These are phyloP conservation scores for Erodium moschatum DNA, from an alignment of 441 rosid genomes.

Conservation along the genomic window DNA sequence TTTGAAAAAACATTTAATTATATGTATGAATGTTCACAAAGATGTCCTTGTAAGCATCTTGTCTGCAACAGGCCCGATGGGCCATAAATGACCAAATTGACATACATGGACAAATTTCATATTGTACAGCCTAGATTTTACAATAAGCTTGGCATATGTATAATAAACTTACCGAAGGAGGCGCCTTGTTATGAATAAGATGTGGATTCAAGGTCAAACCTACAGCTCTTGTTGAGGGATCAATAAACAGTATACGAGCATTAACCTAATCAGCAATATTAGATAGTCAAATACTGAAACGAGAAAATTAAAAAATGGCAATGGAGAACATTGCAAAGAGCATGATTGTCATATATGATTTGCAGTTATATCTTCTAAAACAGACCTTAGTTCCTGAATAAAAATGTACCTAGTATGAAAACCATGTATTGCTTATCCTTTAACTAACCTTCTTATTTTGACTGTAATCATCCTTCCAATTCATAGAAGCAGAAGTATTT, in stretches of 20 bases:
- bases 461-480: slow-evolving; percentile 72
- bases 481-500: slow-evolving; percentile 45
- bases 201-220: slow-evolving; percentile 87
- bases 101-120: background rate
- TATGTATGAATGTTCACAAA: background rate
- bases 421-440: background rate
- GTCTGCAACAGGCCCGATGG: background rate
- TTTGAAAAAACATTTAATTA: background rate
- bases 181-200: slow-evolving; percentile 67
- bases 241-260: slow-evolving; percentile 82
- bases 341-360: background rate
- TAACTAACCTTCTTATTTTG: slow-evolving; percentile 46
- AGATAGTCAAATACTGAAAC: background rate
- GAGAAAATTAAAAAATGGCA: background rate
- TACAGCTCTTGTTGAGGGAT: slow-evolving; percentile 89
- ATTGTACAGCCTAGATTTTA: slow-evolving; percentile 10
- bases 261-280: slow-evolving; percentile 52
- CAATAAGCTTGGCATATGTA: slow-evolving; percentile 8
- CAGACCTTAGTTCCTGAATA: background rate
- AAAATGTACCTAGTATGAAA: background rate
- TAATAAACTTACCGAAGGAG: slow-evolving; percentile 55
- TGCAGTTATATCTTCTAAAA: background rate
- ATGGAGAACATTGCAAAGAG: background rate
- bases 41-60: background rate
- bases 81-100: background rate